phyloP scores from a whole-genome alignment of 352 stramenopile genomes.

The Globisporangium acanthophoron region DNA sequence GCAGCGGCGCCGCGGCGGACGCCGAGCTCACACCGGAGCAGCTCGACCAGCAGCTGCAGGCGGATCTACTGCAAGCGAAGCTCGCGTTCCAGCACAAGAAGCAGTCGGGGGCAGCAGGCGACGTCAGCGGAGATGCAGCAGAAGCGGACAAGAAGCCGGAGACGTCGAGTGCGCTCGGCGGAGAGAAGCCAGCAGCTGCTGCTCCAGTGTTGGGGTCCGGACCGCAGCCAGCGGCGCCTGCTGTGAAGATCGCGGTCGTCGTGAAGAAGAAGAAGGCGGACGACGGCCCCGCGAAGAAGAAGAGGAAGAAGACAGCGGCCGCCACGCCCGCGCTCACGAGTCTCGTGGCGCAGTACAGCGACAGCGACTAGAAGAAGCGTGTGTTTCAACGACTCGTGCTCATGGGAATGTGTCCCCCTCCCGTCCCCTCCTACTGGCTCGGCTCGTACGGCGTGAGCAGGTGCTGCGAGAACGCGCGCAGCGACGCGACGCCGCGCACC shows the following conservation, averaged over 20 bases:
- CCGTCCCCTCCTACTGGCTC: slow-evolving; percentile 29
- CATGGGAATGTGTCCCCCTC: neutral
- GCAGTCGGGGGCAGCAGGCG: slow-evolving; percentile 15
- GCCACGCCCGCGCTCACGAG: slow-evolving; percentile 33
- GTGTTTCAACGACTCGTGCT: neutral
- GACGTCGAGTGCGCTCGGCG: neutral
- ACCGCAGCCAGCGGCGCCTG: neutral
- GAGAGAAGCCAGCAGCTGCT: neutral
- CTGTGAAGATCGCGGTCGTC: slow-evolving; percentile 21
- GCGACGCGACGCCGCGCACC: slow-evolving; percentile 93
- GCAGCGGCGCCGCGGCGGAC: slow-evolving; percentile 10
- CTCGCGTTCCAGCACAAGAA: slow-evolving; percentile 53
- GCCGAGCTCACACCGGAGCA: slow-evolving; percentile 28
- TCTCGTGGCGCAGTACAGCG: slow-evolving; percentile 78
- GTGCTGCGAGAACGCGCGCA: slow-evolving; percentile 93
- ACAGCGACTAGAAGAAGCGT: slow-evolving; percentile 36
- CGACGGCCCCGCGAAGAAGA: slow-evolving; percentile 16
- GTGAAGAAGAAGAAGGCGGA: slow-evolving; percentile 24
- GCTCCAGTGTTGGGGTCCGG: neutral
- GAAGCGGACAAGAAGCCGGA: neutral
- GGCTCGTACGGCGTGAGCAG: slow-evolving; percentile 93
- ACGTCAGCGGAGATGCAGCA: neutral
- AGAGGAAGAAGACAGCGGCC: slow-evolving; percentile 26
- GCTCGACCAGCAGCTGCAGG: slow-evolving; percentile 37
- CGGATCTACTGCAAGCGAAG: slow-evolving; percentile 43